These are phyloP conservation scores for Colletotrichum musae DNA, from an alignment of 2,329 filamentous ascomycete genomes.

Conservation along the genomic window DNA sequence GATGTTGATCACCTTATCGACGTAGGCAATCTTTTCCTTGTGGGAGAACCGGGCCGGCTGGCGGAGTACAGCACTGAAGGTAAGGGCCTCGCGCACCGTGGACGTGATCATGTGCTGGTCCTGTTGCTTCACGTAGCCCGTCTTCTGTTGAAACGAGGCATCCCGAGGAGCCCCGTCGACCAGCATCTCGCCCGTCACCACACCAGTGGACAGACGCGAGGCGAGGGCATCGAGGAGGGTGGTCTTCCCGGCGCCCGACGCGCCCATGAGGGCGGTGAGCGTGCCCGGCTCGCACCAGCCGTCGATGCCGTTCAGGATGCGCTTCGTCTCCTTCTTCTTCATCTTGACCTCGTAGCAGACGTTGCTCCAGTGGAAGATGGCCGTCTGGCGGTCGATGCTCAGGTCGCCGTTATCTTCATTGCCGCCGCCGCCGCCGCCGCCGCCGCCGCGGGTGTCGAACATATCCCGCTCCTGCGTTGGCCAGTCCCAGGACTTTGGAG, in stretches of 20 bases:
- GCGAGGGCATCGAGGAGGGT: conserved; percentile 82
- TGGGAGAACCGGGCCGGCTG: conserved; percentile 71
- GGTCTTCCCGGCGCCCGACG: conserved; percentile 82
- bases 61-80: conserved; percentile 77
- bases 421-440: too few species aligned
- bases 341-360: conserved; percentile 84
- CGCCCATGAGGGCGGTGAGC: conserved; percentile 80
- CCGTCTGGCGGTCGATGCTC: conserved; percentile 62
- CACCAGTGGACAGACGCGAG: conserved; percentile 80
- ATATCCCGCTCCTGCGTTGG: background rate
- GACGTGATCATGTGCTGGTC: conserved; percentile 78
- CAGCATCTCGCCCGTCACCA: conserved; percentile 79
- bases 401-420: conserved; percentile 41
- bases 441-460: background rate
- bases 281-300: conserved; percentile 84
- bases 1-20: conserved; percentile 49
- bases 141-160: conserved; percentile 78
- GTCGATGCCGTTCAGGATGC: conserved; percentile 79
- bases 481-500: conserved; percentile 7
- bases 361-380: conserved; percentile 80
- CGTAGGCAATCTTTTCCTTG: conserved; percentile 47
- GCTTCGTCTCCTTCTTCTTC: conserved; percentile 69
- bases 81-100: conserved; percentile 77
- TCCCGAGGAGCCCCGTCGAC: conserved; percentile 77
- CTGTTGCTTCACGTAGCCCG: conserved; percentile 80